These are phyloP conservation scores for maize (Zea mays) DNA, from an alignment of 176 grass and related monocot species.

Conservation along the genomic window Zm-B73-REFERENCE-NAM-5.0 NC_050103.1:22414001-22414500, in stretches of 20 bases:
- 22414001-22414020: no score
- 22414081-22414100: constrained; percentile 16
- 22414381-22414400: constrained; percentile 83
- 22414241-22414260: constrained; percentile 29
- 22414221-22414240: constrained; percentile 92
- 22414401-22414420: constrained; percentile 75
- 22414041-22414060: not conserved
- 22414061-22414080: constrained; percentile 7
- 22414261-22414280: constrained; percentile 28
- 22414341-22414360: constrained; percentile 85
- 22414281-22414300: constrained; percentile 33
- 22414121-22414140: constrained; percentile 97
- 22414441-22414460: constrained; percentile 15
- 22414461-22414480: constrained; percentile 29
- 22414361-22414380: constrained; percentile 83
- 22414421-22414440: constrained; percentile 57
- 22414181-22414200: constrained; percentile 95
- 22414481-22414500: constrained; percentile 20
- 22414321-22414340: constrained; percentile 81
- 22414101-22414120: constrained; percentile 97
- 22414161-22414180: constrained; percentile 93
- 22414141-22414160: constrained; percentile 97
- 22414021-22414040: no score
- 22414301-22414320: constrained; percentile 47
- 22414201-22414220: constrained; percentile 86